Percentiles rank a stretch among this genome's conserved stretches.
These are phyloP conservation scores for Arthrobotrys megalospora DNA, from an alignment of 2,329 filamentous ascomycete species.

Conservation along the genomic window DNA sequence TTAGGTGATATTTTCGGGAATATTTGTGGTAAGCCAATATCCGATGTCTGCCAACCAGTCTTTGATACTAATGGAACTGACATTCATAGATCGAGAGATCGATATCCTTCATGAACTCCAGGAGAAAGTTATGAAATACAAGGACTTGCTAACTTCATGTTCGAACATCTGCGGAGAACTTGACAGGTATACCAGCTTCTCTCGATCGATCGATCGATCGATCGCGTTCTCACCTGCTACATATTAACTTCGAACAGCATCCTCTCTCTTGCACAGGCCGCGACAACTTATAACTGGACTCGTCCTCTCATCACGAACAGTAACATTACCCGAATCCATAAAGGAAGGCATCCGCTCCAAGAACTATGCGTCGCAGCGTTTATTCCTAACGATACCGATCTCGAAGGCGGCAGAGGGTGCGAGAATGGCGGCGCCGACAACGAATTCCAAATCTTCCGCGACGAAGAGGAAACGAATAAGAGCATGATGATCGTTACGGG, in stretches of 20 bases:
- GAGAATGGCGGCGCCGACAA: conserved; percentile 40
- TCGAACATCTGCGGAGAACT: conserved; percentile 89
- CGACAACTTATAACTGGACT: conserved; percentile 79
- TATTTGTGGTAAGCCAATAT: conserved; percentile 78
- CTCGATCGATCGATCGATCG: too few relatives aligned
- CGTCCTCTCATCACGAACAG: conserved; percentile 78
- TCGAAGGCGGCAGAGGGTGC: conserved; percentile 74
- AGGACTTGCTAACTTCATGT: conserved; percentile 76
- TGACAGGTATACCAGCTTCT: conserved; percentile 72
- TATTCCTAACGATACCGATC: conserved; percentile 83
- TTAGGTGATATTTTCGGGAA: conserved; percentile 87
- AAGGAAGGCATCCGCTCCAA: conserved; percentile 81
- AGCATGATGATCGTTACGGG: conserved; percentile 88
- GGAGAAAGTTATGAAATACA: conserved; percentile 78
- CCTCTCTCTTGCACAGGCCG: conserved; percentile 83
- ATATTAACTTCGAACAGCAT: conserved; percentile 71
- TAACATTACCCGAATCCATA: conserved; percentile 80
- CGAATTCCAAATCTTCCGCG: neutral
- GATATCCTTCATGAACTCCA: conserved; percentile 86
- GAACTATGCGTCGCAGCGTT: conserved; percentile 85
- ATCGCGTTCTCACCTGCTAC: neutral
- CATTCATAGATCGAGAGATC: conserved; percentile 81
- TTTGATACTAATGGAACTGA: conserved; percentile 25
- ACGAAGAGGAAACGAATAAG: conserved; percentile 67
- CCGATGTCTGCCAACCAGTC: neutral